These are phyloP conservation scores for Agaricus bisporus DNA, from an alignment of 768 basidiomycete species.

Conservation along the genomic window DNA sequence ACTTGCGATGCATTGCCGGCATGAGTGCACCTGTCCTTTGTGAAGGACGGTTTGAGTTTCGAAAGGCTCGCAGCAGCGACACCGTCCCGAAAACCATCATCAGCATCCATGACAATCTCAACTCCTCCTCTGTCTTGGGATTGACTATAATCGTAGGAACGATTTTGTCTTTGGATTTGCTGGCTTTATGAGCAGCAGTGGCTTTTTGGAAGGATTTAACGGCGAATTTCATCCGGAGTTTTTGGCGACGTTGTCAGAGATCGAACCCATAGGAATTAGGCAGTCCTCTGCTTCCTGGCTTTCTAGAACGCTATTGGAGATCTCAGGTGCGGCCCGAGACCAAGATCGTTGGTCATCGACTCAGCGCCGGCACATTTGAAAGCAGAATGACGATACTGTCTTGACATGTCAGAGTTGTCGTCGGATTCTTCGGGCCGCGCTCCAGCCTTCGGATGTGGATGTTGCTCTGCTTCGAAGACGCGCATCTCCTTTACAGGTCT, in stretches of 20 bases:
- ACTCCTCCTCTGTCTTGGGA: slow-evolving; percentile 66
- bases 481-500: too few relatives aligned
- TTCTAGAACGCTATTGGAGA: slow-evolving; percentile 58
- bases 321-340: slow-evolving; percentile 49
- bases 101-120: slow-evolving; percentile 66
- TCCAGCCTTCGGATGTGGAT: too few relatives aligned
- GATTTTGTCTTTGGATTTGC: slow-evolving; percentile 81
- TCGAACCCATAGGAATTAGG: slow-evolving; percentile 86
- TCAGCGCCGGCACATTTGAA: slow-evolving; percentile 91
- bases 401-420: too few relatives aligned
- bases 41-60: slow-evolving; percentile 86
- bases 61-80: slow-evolving; percentile 71
- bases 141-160: slow-evolving; percentile 66
- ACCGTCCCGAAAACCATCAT: slow-evolving; percentile 85
- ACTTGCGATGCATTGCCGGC: slow-evolving; percentile 86
- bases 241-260: slow-evolving; percentile 84
- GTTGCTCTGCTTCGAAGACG: too few relatives aligned
- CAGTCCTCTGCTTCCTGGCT: slow-evolving; percentile 75
- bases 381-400: too few relatives aligned
- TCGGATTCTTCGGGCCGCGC: too few relatives aligned
- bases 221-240: slow-evolving; percentile 82
- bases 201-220: slow-evolving; percentile 84
- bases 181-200: slow-evolving; percentile 69
- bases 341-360: slow-evolving; percentile 81
- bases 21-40: slow-evolving; percentile 68